Conservation (phyloP, 768 basidiomycete species). For the Auricularia sp. region DNA sequence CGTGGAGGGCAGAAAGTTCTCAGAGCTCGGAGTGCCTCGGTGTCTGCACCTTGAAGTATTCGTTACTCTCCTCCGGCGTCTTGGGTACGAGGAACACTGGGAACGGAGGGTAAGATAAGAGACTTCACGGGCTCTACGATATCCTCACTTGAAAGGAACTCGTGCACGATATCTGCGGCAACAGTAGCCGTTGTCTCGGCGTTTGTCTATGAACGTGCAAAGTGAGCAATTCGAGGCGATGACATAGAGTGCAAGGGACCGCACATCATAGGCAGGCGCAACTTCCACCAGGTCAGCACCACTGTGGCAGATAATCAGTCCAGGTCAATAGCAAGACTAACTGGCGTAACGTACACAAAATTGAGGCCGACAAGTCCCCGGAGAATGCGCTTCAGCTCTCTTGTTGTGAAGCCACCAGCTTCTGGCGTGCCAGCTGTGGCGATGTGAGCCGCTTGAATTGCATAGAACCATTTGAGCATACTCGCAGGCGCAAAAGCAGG, state of each 20-base stretch:
- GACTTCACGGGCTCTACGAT: not conserved
- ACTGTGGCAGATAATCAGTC: slow-evolving; percentile 21
- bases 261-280: slow-evolving; percentile 60
- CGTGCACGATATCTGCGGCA: slow-evolving; percentile 59
- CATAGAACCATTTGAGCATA: slow-evolving; percentile 23
- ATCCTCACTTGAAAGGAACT: slow-evolving; percentile 39
- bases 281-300: slow-evolving; percentile 70
- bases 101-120: not conserved
- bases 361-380: slow-evolving; percentile 71
- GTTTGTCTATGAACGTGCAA: slow-evolving; percentile 11
- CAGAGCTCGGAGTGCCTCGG: not conserved
- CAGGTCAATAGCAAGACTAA: not conserved
- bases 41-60: not conserved
- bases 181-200: slow-evolving; percentile 61
- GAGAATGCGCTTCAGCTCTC: slow-evolving; percentile 72
- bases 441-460: slow-evolving; percentile 1
- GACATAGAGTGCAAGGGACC: slow-evolving; percentile 8
- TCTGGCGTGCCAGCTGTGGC: slow-evolving; percentile 70
- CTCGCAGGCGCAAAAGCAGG: slow-evolving; percentile 72
- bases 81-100: not conserved
- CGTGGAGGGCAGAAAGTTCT: not conserved
- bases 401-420: slow-evolving; percentile 74
- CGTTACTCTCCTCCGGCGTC: not conserved
- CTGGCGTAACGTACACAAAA: slow-evolving; percentile 49
- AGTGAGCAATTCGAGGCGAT: not conserved